Conservation (phyloP, 805 yeast species). For the Yarrowia divulgata region DNA sequence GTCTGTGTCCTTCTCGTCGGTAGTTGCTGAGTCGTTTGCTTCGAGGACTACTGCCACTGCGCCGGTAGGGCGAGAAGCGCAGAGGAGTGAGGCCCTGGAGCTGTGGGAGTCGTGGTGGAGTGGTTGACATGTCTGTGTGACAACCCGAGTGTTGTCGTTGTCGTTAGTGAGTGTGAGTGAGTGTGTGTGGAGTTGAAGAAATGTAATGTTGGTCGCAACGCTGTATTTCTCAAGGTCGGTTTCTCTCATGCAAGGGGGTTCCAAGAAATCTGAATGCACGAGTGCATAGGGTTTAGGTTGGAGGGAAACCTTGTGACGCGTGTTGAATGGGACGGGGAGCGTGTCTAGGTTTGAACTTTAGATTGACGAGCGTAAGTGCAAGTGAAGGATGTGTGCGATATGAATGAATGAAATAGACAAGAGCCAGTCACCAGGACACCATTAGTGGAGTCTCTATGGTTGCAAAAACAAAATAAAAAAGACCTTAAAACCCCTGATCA, state of each 20-base stretch:
- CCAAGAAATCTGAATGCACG: conserved; percentile 9
- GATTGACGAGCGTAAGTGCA: background rate
- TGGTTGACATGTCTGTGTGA: conserved; percentile 21
- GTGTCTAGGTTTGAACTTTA: background rate
- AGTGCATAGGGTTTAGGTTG: conserved; percentile 1
- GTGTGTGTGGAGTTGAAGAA: background rate
- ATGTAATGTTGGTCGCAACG: background rate
- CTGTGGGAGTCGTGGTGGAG: conserved; percentile 36
- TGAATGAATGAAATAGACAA: too few relatives aligned
- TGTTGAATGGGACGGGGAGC: background rate
- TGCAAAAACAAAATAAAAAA: too few relatives aligned
- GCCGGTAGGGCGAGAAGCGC: conserved; percentile 37
- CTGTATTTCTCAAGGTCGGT: background rate
- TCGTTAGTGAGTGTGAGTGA: background rate
- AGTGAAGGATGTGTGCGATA: background rate
- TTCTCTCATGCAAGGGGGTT: conserved; percentile 28
- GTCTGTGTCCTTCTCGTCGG: conserved; percentile 8
- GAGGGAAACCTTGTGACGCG: background rate
- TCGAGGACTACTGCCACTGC: conserved; percentile 9
- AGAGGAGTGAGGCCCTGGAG: conserved; percentile 37
- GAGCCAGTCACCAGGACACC: too few relatives aligned
- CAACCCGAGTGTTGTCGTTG: background rate
- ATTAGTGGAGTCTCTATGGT: too few relatives aligned
- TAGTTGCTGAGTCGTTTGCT: conserved; percentile 22
- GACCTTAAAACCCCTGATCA: too few relatives aligned